These are phyloP conservation scores for Mycena metata DNA, from an alignment of 768 basidiomycete species.

Conservation along the genomic window DNA sequence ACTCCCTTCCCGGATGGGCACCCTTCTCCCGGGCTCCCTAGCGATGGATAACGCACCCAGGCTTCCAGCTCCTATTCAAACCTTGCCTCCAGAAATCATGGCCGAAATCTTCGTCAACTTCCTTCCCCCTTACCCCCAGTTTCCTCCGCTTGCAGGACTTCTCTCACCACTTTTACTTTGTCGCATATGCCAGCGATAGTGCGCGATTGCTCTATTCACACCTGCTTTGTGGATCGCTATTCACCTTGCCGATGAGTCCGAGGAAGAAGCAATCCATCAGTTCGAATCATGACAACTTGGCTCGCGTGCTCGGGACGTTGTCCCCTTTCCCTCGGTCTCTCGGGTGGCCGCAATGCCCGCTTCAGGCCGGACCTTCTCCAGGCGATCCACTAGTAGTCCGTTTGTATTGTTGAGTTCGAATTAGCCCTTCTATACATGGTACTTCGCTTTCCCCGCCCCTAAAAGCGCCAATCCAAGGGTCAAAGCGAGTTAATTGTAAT, in stretches of 20 bases:
- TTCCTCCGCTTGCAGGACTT: not conserved
- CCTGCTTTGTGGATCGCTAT: not conserved
- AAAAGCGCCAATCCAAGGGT: too few species aligned
- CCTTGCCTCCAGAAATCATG: not conserved
- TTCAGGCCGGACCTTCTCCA: not conserved
- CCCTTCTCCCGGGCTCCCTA: too few species aligned
- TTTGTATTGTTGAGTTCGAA: too few species aligned
- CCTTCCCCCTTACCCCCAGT: not conserved
- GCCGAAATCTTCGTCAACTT: not conserved
- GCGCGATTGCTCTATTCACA: not conserved
- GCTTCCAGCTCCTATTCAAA: not conserved
- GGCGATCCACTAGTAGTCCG: too few species aligned
- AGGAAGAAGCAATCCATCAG: too few species aligned
- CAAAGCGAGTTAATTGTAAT: too few species aligned
- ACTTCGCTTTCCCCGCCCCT: too few species aligned
- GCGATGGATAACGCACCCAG: too few species aligned
- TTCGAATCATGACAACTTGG: not conserved
- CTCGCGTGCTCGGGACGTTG: not conserved
- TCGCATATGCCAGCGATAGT: not conserved
- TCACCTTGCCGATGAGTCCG: not conserved
- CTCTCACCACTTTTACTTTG: not conserved
- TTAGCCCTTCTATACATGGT: too few species aligned
- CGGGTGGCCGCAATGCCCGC: not conserved
- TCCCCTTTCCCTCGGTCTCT: not conserved
- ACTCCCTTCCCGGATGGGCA: too few species aligned